These are phyloP conservation scores for Aspergillus felis DNA, from an alignment of 2,329 filamentous ascomycete species.

Conservation along the genomic window DNA sequence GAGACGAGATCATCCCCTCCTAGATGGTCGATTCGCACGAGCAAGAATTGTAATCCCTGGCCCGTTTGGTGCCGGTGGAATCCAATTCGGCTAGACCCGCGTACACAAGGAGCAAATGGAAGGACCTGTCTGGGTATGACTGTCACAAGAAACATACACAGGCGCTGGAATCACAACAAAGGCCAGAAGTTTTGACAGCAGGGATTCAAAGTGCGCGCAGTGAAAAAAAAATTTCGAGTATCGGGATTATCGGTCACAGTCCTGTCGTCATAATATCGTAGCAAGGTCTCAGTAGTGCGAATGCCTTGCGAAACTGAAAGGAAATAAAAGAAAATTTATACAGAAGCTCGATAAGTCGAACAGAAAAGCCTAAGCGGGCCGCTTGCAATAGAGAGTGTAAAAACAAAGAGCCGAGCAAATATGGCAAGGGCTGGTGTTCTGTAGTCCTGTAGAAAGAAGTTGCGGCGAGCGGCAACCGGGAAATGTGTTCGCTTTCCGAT, in stretches of 20 bases:
- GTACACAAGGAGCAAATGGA: background rate
- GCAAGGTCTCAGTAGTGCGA: background rate
- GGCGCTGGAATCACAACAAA: background rate
- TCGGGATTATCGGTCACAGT: background rate
- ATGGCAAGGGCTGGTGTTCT: background rate
- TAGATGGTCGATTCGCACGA: background rate
- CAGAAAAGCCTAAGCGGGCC: background rate
- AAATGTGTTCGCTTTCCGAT: background rate
- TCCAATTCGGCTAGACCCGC: background rate
- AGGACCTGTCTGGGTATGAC: background rate
- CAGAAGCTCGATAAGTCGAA: background rate
- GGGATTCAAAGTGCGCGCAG: background rate
- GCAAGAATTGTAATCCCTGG: background rate
- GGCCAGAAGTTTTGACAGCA: background rate
- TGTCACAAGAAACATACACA: background rate
- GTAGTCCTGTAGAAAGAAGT: background rate
- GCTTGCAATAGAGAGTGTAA: background rate
- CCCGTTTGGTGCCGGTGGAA: background rate
- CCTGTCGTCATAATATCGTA: conserved; percentile 11
- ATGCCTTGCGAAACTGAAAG: conserved; percentile 1
- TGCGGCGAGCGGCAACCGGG: background rate
- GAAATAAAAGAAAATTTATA: background rate
- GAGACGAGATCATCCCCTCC: background rate
- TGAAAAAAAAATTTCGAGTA: background rate
- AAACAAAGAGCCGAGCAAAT: background rate